Conservation (phyloP, 129 eudicot genomes). For the Flaveria trinervia region DNA sequence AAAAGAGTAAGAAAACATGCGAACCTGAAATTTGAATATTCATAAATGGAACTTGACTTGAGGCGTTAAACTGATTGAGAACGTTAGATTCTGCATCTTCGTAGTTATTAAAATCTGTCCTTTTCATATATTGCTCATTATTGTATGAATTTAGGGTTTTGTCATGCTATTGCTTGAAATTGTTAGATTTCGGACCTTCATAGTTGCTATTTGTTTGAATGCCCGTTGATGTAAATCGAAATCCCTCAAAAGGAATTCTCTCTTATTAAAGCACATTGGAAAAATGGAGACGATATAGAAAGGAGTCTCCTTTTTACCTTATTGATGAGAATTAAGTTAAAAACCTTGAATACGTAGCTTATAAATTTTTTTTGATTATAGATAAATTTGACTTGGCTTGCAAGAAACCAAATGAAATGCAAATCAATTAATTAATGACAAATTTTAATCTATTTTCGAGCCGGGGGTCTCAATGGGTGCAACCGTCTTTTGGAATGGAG, state of each 20-base stretch:
- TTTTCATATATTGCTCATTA: constrained; percentile 8
- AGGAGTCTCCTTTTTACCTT: constrained; percentile 8
- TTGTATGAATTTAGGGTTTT: constrained; percentile 1
- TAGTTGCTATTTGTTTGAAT: constrained; percentile 19
- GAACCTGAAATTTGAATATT: constrained; percentile 13
- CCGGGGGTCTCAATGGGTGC: too few species aligned
- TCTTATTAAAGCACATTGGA: constrained; percentile 1
- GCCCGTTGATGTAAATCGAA: background rate
- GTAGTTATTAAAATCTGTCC: background rate
- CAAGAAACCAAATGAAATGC: background rate
- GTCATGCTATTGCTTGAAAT: constrained; percentile 18
- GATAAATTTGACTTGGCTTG: constrained; percentile 18
- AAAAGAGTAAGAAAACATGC: constrained; percentile 17
- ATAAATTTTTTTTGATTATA: background rate
- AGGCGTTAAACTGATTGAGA: background rate
- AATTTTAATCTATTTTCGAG: background rate
- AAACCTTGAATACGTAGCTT: background rate
- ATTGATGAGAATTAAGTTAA: constrained; percentile 2
- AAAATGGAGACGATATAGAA: background rate
- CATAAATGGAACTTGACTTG: constrained; percentile 13
- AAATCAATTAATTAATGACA: constrained; percentile 1
- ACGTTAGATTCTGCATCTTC: constrained; percentile 1
- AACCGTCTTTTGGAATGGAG: too few species aligned
- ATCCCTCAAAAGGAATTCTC: background rate
- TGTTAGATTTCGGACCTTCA: constrained; percentile 4